These are phyloP conservation scores for Fusarium veterinarium DNA, from an alignment of 2,329 filamentous ascomycete genomes.

Conservation along the genomic window DNA sequence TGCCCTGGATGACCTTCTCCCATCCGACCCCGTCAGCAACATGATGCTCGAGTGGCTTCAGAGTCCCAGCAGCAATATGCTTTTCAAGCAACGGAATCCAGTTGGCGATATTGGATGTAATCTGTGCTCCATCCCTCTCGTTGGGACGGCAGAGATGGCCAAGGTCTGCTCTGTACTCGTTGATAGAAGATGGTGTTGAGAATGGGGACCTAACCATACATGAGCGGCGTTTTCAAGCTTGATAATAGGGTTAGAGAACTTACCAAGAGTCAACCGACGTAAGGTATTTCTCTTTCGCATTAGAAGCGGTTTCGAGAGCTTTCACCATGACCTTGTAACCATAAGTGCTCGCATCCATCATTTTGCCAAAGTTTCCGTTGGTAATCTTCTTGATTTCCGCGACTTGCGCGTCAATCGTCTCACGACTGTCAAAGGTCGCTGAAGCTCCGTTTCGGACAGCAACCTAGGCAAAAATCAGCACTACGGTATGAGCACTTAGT, in stretches of 20 bases:
- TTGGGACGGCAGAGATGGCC: constrained; percentile 41
- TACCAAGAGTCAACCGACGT: constrained; percentile 52
- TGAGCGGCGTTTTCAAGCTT: background rate
- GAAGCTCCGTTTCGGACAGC: constrained; percentile 46
- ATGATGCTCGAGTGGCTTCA: constrained; percentile 42
- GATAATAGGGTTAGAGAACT: background rate
- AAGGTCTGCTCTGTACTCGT: constrained; percentile 41
- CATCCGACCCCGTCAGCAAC: constrained; percentile 40
- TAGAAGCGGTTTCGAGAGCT: constrained; percentile 44
- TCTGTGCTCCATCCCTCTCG: constrained; percentile 18
- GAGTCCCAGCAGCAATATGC: constrained; percentile 36
- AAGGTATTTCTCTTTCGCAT: constrained; percentile 46
- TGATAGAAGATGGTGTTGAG: constrained; percentile 37
- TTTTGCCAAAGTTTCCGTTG: constrained; percentile 47
- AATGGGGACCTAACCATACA: constrained; percentile 35
- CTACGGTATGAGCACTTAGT: no score
- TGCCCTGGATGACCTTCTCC: constrained; percentile 40
- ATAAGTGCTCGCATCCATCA: constrained; percentile 50
- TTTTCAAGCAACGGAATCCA: constrained; percentile 40
- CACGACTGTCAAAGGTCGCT: constrained; percentile 49
- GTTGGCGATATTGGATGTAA: constrained; percentile 24
- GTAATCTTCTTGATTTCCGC: constrained; percentile 48
- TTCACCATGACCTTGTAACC: constrained; percentile 46
- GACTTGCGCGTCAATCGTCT: constrained; percentile 46
- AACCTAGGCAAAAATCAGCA: constrained; percentile 27